Base-by-base conservation (phyloP, 169 alveolate genomes). In the Besnoitia besnoiti region DNA sequence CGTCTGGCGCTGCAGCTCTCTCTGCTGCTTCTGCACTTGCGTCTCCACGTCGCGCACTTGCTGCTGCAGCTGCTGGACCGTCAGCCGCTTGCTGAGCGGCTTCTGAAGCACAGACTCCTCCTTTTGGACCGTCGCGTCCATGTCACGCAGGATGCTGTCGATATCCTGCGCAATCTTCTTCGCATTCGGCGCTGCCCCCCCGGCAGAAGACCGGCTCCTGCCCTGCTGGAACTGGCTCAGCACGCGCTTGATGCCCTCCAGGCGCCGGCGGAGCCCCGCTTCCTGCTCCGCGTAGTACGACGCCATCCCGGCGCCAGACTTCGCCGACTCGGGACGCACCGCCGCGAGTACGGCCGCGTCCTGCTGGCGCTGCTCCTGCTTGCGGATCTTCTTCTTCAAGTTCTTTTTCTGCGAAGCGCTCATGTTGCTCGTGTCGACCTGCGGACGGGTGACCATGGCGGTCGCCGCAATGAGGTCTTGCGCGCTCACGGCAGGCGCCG, bases 61-160 rank as follows among this genome's bases (percentile, higher is more conserved):
- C 67, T 91, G 91, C 87, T 91, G 94, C 94, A 91, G 79, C 88
- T 91, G 94, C 94, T 82, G 91, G 46, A 91, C 94, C 27, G 91
- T 67, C 47, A 80, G 50, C 37, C 94, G 91, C 89, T 91, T 91
- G 90, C 76, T 82, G 77, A 91, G 76, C 51, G 94, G 94, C 55
- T 84, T 91, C 88, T 84, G 87, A 16, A 89, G 91, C 59, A 77
- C 47, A 33, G 46, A 47, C 33, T 37, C 62, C 88, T 91, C 94
- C 84, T 73, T 85, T 7, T 91, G 91, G 37, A 51, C 89, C 10
- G 88, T 50, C 42, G 76, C 94, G 37, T 84, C 91, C 67, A 82
- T 49, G 40, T 91, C 94, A 77, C 44, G 87, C 85, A 42, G 75
- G 39, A 91, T 79, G 46, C 37, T 59, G 80, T 82, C 94, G 4